Base-by-base conservation (phyloP, 129 eudicot genomes). In the Erigeron canadensis region DNA sequence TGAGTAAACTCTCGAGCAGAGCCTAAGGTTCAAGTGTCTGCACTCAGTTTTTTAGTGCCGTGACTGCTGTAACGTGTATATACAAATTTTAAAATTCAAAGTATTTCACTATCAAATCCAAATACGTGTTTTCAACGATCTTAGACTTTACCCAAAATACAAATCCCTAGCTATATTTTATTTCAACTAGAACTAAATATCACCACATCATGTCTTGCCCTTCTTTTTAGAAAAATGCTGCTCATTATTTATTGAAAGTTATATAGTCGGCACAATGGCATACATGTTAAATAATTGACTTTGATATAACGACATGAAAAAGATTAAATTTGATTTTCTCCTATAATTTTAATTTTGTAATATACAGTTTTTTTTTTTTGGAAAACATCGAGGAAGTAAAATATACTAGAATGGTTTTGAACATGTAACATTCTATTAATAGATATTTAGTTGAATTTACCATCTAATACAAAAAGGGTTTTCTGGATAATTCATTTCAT, bases 61-160 rank as follows among this genome's bases (percentile, higher is more conserved):
- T 68, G 80, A 68, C 19, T 74, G 54, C 59, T 38, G 70, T 43
- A 76, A 76, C 80, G 80, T 58, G 69, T 63, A 18, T 13, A 12
- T 53, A 51, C 19, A 74, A 37, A 55, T 69, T 13, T 50, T 47
- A 51, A 37, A 23, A 38, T 47, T 62, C 59, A 61, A 61, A 54
- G 41, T 62, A 57, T 48, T 43, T 67, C 63, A 68, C 58, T 59
- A 19, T 59, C 51, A 46, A 6, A 41, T 23, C 45, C 46, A 21
- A 77, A 70, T 65, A 70, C 77, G 77, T 70, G 81, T 77, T 46
- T 76, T 69, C 69, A 67, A 68, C 34, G 53, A 77, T 70, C 66
- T 70, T 70, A 70, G 71, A 70, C 41, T 70, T 70, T 77, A 77
- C 80, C 75, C 57, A 58, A 76, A 44, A 57, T 76, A 67, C 67